Evolutionary conservation across 805 yeast genomes (phyloP).

Genomic region (Saturnispora bothae): DNA sequence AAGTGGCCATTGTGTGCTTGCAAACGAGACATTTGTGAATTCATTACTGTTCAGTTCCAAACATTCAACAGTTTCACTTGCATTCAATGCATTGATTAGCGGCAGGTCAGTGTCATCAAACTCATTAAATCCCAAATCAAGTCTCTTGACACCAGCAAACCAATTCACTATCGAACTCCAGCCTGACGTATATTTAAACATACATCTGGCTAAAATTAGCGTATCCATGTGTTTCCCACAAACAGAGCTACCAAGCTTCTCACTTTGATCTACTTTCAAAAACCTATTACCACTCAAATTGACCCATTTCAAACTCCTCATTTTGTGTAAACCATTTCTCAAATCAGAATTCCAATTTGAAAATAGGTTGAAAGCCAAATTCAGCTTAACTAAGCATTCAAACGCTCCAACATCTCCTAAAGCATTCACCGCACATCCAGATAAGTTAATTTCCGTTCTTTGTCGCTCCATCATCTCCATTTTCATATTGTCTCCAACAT

Average conservation of each 20-base stretch:
- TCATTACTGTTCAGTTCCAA: conserved; percentile 1
- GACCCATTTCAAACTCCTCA: conserved; percentile 26
- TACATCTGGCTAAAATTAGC: conserved; percentile 2
- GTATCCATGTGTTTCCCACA: background rate
- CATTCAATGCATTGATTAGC: background rate
- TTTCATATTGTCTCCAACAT: conserved; percentile 6
- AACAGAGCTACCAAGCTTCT: no score
- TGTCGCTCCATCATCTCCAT: no score
- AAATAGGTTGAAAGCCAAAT: conserved; percentile 2
- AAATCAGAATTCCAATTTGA: background rate
- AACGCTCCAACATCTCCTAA: conserved; percentile 35
- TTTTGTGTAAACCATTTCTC: conserved; percentile 30
- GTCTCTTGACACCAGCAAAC: conserved; percentile 34
- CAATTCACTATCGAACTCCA: conserved; percentile 19
- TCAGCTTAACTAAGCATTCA: conserved; percentile 11
- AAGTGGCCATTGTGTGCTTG: background rate
- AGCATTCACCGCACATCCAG: conserved; percentile 18
- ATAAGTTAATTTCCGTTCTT: conserved; percentile 25
- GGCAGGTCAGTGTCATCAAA: conserved; percentile 5
- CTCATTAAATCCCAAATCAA: conserved; percentile 12
- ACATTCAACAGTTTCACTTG: background rate
- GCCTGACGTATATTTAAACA: background rate
- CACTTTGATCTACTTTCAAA: conserved; percentile 8
- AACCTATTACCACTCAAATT: conserved; percentile 48
- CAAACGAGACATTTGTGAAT: background rate